phyloP scores from a whole-genome alignment of 176 grass and related monocot species.

The Bothriochloa decipiens region DNA sequence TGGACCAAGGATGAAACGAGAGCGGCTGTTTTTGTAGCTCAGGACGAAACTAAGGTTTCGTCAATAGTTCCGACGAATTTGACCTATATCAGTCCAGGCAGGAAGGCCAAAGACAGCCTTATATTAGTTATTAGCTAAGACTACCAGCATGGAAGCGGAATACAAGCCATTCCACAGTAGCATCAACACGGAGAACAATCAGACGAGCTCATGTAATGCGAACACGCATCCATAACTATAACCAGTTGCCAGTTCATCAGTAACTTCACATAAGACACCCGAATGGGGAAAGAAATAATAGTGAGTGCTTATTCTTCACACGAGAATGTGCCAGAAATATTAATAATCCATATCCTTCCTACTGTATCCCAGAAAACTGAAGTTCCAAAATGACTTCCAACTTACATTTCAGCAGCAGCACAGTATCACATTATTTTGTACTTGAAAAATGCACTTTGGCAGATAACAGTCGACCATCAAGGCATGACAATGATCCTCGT shows the following conservation, averaged over 20 bases:
- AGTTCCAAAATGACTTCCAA: slow-evolving; percentile 34
- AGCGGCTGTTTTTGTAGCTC: no score
- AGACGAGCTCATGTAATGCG: not conserved
- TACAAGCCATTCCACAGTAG: no score
- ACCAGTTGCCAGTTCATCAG: not conserved
- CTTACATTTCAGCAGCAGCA: slow-evolving; percentile 44
- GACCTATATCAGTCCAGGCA: no score
- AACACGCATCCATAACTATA: not conserved
- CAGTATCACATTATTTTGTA: slow-evolving; percentile 56
- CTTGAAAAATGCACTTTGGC: slow-evolving; percentile 36
- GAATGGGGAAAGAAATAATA: not conserved
- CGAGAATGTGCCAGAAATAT: not conserved
- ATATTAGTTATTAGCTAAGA: no score
- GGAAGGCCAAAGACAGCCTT: no score
- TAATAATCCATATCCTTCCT: slow-evolving; percentile 4
- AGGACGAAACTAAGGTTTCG: no score
- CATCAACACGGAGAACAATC: not conserved
- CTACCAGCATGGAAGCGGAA: no score
- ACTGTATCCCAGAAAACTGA: slow-evolving; percentile 22
- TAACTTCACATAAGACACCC: not conserved
- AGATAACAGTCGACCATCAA: slow-evolving; percentile 14
- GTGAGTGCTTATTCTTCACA: slow-evolving; percentile 18
- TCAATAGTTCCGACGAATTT: no score
- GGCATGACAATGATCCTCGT: slow-evolving; percentile 13
- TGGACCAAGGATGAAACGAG: no score